Base-by-base conservation (phyloP, 2,329 filamentous ascomycete species). In the Pestalotiopsis fici region DNA sequence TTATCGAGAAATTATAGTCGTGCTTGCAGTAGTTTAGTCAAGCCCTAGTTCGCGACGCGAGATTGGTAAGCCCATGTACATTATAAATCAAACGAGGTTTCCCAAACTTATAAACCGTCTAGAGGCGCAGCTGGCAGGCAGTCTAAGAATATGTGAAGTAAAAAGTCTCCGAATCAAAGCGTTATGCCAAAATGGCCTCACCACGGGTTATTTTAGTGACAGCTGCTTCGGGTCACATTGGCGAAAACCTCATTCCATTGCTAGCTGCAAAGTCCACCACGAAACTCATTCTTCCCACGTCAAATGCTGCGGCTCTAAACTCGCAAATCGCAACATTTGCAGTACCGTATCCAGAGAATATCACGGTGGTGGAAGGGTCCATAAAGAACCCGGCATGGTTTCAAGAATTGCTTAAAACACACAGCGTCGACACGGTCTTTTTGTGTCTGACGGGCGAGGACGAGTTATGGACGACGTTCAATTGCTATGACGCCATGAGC, bases 381-480 rank as follows among this genome's bases (percentile, higher is more conserved):
- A 50, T 65, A 31, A 65, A 65, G 55, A 54, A 65, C 11, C 64
- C 64, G 9, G 3, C 4, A 4, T 65, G 64, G 64, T 35, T 65
- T 39, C 55, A 65, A 6, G 15, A 27, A 15, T 31, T 65, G 7
- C 55, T 65, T 18, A 12, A 31, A 35, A 31, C 55, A 4, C 64
- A 65, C 18, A 28, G 27, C 3, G 64, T 65, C 55, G 64, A 65
- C 25, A 60, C 64, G 18, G 23, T 65, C 15, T 54, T 65, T 18
- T 25, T 65, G 23, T 57, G 39, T 31, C 35, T 65, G 31, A 60
- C 55, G 23, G 64, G 64, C 37, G 64, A 65, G 27, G 64, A 65
- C 25, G 64, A 65, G 55, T 25, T 65, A 2, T 65, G 59, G 15
- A 65, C 64, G 1, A 47, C 64, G 3, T 27, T 65, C 9, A 65